These are phyloP conservation scores for Citrus maxima DNA, from an alignment of 345 rosid genomes.

Conservation along the genomic window DNA sequence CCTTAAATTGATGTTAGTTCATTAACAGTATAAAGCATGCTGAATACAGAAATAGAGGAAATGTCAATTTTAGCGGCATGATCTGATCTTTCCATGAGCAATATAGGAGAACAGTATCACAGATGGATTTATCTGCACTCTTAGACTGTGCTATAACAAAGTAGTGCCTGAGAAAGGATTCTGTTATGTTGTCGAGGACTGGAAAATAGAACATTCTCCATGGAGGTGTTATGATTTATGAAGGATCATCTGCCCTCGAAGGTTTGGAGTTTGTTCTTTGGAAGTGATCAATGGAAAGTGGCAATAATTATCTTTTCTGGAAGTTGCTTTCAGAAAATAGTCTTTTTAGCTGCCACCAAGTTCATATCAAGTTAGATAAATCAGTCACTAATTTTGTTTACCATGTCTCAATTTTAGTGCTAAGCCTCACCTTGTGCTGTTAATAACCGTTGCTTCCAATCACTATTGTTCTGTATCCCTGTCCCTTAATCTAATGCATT, in stretches of 20 bases:
- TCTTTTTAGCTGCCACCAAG: background rate
- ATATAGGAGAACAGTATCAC: background rate
- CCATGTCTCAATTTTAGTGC: background rate
- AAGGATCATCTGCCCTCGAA: background rate
- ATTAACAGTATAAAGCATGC: background rate
- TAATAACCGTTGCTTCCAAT: background rate
- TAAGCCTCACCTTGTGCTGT: background rate
- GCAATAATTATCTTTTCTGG: background rate
- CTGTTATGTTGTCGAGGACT: background rate
- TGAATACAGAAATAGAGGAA: background rate
- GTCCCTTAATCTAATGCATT: background rate
- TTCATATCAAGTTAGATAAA: conserved; percentile 1
- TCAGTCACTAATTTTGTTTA: background rate
- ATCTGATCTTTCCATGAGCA: background rate
- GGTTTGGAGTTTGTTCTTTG: background rate
- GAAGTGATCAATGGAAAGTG: background rate
- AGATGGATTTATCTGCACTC: background rate
- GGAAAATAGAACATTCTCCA: background rate
- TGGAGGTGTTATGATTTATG: background rate
- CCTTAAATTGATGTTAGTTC: background rate
- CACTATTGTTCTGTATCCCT: background rate
- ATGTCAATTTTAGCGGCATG: background rate
- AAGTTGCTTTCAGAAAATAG: background rate
- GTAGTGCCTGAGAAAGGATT: background rate
- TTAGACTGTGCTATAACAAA: background rate